Evolutionary conservation across 495 filamentous ascomycete genomes (phyloP).

Genomic region (Oidiodendron maius): DNA sequence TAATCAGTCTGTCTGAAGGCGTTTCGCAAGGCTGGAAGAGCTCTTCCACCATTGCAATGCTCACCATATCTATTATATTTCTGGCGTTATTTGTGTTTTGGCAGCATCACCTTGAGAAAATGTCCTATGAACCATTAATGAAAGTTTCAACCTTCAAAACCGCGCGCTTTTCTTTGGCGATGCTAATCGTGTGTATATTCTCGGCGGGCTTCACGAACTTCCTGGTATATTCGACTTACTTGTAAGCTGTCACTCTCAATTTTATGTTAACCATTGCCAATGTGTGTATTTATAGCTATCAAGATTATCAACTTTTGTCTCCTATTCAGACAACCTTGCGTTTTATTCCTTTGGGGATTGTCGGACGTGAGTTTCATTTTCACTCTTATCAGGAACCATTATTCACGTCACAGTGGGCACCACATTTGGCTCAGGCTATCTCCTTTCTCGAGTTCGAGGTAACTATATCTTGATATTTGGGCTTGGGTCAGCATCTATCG

Average conservation of each 20-base stretch:
- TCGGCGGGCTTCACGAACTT: conserved; percentile 55
- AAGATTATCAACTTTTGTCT: conserved; percentile 49
- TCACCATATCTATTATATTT: conserved; percentile 55
- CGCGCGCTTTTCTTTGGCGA: conserved; percentile 48
- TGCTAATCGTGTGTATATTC: conserved; percentile 53
- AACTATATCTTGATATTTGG: conserved; percentile 49
- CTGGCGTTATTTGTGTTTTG: conserved; percentile 55
- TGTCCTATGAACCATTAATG: conserved; percentile 45
- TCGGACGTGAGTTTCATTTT: conserved; percentile 24
- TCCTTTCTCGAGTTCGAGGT: conserved; percentile 46
- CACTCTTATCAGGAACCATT: background rate
- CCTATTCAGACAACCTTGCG: conserved; percentile 53
- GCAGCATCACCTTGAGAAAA: conserved; percentile 54
- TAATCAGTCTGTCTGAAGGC: conserved; percentile 60
- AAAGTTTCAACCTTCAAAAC: conserved; percentile 51
- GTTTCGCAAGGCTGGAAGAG: conserved; percentile 63
- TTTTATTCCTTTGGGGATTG: conserved; percentile 54
- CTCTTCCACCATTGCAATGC: conserved; percentile 57
- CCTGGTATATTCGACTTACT: conserved; percentile 55
- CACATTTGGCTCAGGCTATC: conserved; percentile 44
- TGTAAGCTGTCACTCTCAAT: conserved; percentile 15
- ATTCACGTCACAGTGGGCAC: conserved; percentile 25
- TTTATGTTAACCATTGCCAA: background rate
- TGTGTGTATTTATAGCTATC: conserved; percentile 29
- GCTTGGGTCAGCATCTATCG: conserved; percentile 37